Evolutionary conservation across 202 grass and related monocot species (phyloP).

Genomic region (Carex arenaria): DNA sequence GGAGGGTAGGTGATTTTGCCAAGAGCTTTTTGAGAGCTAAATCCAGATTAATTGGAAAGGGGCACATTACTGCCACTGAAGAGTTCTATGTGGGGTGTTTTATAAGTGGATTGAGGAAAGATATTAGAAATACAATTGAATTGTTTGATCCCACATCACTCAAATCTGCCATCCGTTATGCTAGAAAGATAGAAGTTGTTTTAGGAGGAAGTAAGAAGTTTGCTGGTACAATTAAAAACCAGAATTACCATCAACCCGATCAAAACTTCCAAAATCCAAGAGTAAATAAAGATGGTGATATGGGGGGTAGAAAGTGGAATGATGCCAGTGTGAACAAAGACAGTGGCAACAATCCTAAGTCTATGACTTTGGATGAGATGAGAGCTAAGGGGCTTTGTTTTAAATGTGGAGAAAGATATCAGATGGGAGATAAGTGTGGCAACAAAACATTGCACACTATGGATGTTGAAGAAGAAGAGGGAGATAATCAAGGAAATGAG

Average conservation of each 20-base stretch:
- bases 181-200: neutral
- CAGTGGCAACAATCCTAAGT: too few relatives aligned
- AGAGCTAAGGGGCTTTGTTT: too few relatives aligned
- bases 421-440: too few relatives aligned
- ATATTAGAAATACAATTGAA: neutral
- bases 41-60: neutral
- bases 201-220: neutral
- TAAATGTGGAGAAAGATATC: too few relatives aligned
- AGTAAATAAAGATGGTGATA: too few relatives aligned
- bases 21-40: neutral
- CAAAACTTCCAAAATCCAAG: neutral
- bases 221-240: too few relatives aligned
- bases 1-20: neutral
- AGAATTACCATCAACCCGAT: fast-evolving
- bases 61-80: neutral
- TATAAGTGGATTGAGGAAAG: neutral
- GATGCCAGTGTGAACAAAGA: too few relatives aligned
- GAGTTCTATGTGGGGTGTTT: neutral
- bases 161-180: neutral
- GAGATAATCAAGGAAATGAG: fast-evolving
- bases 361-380: too few relatives aligned
- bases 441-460: too few relatives aligned
- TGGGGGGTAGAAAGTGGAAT: too few relatives aligned
- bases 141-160: neutral
- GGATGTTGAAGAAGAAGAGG: too few relatives aligned